Conservation (phyloP, 2,329 filamentous ascomycete species). For the Akanthomyces uredinophilus region DNA sequence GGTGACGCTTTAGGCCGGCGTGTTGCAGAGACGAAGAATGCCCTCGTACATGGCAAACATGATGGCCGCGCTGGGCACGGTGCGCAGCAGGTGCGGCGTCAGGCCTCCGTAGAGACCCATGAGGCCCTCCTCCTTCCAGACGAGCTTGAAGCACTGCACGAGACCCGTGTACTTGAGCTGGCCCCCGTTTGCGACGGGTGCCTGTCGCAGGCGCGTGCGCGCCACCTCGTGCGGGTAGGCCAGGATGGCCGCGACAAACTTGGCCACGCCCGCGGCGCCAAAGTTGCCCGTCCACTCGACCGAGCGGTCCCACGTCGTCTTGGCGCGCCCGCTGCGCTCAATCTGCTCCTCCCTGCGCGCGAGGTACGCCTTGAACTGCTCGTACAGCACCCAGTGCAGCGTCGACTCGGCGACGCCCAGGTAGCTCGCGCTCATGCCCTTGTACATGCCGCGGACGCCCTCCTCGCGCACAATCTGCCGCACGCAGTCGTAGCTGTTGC, state of each 20-base stretch:
- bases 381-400: slow-evolving; percentile 90
- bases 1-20: slow-evolving; percentile 26
- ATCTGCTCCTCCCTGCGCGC: slow-evolving; percentile 57
- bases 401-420: slow-evolving; percentile 86
- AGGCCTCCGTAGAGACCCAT: slow-evolving; percentile 83
- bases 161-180: slow-evolving; percentile 82
- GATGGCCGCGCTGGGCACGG: slow-evolving; percentile 87
- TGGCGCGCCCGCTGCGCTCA: slow-evolving; percentile 53
- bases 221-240: slow-evolving; percentile 94
- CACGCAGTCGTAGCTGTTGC: slow-evolving; percentile 83
- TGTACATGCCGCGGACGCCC: slow-evolving; percentile 77
- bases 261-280: slow-evolving; percentile 74
- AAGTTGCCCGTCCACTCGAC: slow-evolving; percentile 76
- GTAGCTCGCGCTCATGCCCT: slow-evolving; percentile 86
- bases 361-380: slow-evolving; percentile 79
- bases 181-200: slow-evolving; percentile 66
- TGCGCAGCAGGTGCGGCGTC: slow-evolving; percentile 84
- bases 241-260: slow-evolving; percentile 75
- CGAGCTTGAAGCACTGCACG: slow-evolving; percentile 79
- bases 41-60: slow-evolving; percentile 88
- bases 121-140: slow-evolving; percentile 85
- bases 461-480: slow-evolving; percentile 76
- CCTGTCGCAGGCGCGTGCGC: slow-evolving; percentile 78
- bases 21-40: slow-evolving; percentile 45
- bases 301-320: slow-evolving; percentile 66